Evolutionary conservation across 108 stramenopile species (phyloP), one percentile per base, ranked within the genome.

Genomic region (Cyclotella kingstonii): DNA sequence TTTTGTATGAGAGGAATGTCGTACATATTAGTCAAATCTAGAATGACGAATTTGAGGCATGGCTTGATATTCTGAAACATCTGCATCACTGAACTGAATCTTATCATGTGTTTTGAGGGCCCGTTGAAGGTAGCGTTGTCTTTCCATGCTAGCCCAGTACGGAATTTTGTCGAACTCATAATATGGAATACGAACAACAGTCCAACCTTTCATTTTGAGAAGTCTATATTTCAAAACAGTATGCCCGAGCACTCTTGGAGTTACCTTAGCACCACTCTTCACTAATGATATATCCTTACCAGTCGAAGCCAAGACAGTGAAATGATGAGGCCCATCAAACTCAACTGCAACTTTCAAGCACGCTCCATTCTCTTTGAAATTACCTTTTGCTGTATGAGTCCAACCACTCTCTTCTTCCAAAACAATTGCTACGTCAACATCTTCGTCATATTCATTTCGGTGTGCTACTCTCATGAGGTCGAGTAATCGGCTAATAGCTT

Each of bases 141-240:
- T 61, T 71, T 93, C 87, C 91, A 94, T 94, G 33, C 75, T 81
- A 21, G 92, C 89, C 84, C 87, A 94, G 54, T 84, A 86, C 11
- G 92, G 92, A 29, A 94, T 94, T 52, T 81, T 89, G 48, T 94
- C 92, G 64, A 88, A 94, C 60, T 90, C 92, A 70, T 83, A 94
- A 36, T 81, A 94, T 1, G 92, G 92, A 9, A 94, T 84, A 11
- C 92, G 75, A 42, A 94, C 84, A 0, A 94, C 89, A 0, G 80
- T 80, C 89, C 89, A 94, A 1, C 89, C 89, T 58, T 90, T 84
- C 45, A 69, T 76, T 72, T 90, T 94, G 48, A 94, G 63, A 30
- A 94, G 54, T 25, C 87, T 52, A 48, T 94, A 94, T 59, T 94
- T 94, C 39, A 94, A 58, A 0, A 84, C 82, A 23, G 87, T 90